Percentiles rank a stretch among this genome's conserved stretches.
Conservation (phyloP, 73 alveolate genomes). For the Chromera velia region DNA sequence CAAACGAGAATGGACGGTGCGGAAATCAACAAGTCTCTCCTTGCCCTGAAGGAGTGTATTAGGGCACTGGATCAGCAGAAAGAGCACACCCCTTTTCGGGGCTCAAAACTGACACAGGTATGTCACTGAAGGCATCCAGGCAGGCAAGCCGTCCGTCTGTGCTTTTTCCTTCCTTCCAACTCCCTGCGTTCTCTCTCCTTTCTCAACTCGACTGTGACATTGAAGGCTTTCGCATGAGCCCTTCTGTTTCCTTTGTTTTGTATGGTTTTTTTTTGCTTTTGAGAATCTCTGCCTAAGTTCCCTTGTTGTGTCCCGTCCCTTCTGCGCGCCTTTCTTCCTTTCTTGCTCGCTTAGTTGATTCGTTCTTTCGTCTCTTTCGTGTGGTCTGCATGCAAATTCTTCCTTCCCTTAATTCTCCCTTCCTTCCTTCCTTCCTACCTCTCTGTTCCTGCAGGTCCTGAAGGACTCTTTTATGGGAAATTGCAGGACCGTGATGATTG, state of each 20-base stretch:
- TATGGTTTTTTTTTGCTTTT: too few species aligned
- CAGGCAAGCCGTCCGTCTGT: neutral
- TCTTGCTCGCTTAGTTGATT: too few species aligned
- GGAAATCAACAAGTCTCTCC: slow-evolving; percentile 94
- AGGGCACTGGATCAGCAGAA: slow-evolving; percentile 96
- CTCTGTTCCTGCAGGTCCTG: slow-evolving; percentile 57
- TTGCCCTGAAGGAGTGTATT: slow-evolving; percentile 98
- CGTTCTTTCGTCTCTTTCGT: too few species aligned
- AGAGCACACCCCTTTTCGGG: slow-evolving; percentile 97
- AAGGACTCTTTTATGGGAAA: slow-evolving; percentile 98
- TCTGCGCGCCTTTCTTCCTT: too few species aligned
- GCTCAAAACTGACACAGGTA: slow-evolving; percentile 87
- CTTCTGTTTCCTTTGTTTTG: neutral
- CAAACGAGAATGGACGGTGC: slow-evolving; percentile 95
- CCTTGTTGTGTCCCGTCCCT: too few species aligned
- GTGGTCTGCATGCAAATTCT: neutral
- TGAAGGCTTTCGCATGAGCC: neutral
- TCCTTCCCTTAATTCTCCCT: neutral
- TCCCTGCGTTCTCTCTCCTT: neutral
- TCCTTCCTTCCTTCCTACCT: neutral
- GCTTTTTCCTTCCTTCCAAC: neutral
- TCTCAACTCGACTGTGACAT: neutral
- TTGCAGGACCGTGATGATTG: slow-evolving; percentile 97
- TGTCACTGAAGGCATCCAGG: slow-evolving; percentile 1
- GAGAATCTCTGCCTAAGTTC: too few species aligned